phyloP scores from a whole-genome alignment of 2,329 filamentous ascomycete species.

The Dactylellina parvicollis region DNA sequence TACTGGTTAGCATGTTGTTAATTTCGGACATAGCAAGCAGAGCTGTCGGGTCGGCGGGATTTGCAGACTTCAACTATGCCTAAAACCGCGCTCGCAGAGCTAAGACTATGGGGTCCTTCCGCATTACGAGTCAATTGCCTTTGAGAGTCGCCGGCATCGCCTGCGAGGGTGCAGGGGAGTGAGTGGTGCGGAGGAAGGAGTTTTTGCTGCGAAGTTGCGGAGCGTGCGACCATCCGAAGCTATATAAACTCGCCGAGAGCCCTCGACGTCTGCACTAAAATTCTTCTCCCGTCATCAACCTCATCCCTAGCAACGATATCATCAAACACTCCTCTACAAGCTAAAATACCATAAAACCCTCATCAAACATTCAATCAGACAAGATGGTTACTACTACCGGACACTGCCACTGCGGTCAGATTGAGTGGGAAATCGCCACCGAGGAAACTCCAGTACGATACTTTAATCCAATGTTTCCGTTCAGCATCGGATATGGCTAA shows the following conservation, averaged over 20 bases:
- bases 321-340: neutral
- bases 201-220: neutral
- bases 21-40: constrained; percentile 32
- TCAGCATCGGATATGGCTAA: neutral
- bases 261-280: constrained; percentile 13
- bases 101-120: neutral
- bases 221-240: neutral
- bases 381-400: constrained; percentile 28
- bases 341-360: neutral
- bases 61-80: constrained; percentile 12
- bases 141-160: neutral
- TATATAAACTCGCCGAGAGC: constrained; percentile 32
- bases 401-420: constrained; percentile 44
- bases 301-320: neutral
- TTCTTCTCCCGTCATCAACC: constrained; percentile 17
- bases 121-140: constrained; percentile 10
- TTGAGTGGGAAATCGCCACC: constrained; percentile 31
- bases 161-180: constrained; percentile 12
- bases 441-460: constrained; percentile 16
- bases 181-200: constrained; percentile 1
- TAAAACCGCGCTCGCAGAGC: constrained; percentile 38
- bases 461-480: neutral
- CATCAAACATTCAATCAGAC: neutral
- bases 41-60: constrained; percentile 26
- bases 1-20: neutral